Evolutionary conservation across 2,329 filamentous ascomycete genomes (phyloP).

Genomic region (Lizonia empirigonia): DNA sequence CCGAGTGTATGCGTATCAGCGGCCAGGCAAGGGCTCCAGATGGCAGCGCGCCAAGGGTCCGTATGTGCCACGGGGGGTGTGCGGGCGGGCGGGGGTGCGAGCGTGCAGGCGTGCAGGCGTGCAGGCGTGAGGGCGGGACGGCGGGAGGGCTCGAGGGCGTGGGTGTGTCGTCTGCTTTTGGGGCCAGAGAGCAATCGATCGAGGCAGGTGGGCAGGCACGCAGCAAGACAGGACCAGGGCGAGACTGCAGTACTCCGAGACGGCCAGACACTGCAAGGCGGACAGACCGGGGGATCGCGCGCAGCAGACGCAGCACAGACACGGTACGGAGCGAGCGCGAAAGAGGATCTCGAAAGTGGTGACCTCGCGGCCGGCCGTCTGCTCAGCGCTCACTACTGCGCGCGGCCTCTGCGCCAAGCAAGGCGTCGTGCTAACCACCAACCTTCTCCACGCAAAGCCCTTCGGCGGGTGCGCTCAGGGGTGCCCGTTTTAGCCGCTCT

Average conservation of each 20-base stretch:
- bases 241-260: not conserved
- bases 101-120: too few species aligned
- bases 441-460: slow-evolving; percentile 8
- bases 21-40: slow-evolving; percentile 13
- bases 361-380: slow-evolving; percentile 9
- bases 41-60: not conserved
- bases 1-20: not conserved
- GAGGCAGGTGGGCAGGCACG: slow-evolving; percentile 18
- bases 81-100: too few species aligned
- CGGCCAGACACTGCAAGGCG: not conserved
- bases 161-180: slow-evolving; percentile 11
- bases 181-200: slow-evolving; percentile 10
- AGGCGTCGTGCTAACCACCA: slow-evolving; percentile 3
- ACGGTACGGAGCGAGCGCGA: slow-evolving; percentile 5
- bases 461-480: slow-evolving; percentile 2
- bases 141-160: too few species aligned
- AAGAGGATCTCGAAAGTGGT: not conserved
- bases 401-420: slow-evolving; percentile 4
- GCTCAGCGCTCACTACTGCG: not conserved
- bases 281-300: slow-evolving; percentile 2
- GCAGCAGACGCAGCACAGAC: slow-evolving; percentile 9
- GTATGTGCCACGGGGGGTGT: too few species aligned
- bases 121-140: too few species aligned
- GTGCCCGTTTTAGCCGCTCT: slow-evolving; percentile 5
- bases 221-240: slow-evolving; percentile 12